Conservation (phyloP, 345 rosid species). For the Stellera chamaejasme region DNA sequence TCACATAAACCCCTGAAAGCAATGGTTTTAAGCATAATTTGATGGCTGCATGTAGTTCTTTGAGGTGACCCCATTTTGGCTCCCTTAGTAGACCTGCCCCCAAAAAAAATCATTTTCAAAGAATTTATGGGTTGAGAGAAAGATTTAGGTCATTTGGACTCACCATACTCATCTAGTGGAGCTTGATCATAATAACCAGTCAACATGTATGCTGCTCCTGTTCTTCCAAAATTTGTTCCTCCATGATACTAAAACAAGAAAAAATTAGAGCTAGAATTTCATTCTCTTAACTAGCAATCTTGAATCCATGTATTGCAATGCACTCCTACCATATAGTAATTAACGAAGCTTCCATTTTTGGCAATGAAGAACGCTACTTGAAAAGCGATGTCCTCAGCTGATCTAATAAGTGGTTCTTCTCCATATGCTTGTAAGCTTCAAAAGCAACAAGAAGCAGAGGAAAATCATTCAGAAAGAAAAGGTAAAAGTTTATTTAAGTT, state of each 20-base stretch:
- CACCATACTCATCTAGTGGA: slow-evolving; percentile 86
- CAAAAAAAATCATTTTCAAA: background rate
- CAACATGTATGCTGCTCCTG: slow-evolving; percentile 42
- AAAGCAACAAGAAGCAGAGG: background rate
- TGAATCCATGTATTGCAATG: background rate
- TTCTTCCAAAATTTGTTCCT: slow-evolving; percentile 81
- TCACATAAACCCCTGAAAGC: slow-evolving; percentile 32
- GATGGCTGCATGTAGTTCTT: slow-evolving; percentile 58
- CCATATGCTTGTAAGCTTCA: slow-evolving; percentile 63
- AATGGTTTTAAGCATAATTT: slow-evolving; percentile 48
- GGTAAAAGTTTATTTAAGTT: background rate
- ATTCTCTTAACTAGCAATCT: background rate
- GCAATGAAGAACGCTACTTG: slow-evolving; percentile 66
- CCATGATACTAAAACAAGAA: slow-evolving; percentile 57
- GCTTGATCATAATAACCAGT: slow-evolving; percentile 74
- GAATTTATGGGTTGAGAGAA: background rate
- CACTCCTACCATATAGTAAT: slow-evolving; percentile 77
- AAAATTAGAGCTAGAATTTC: background rate
- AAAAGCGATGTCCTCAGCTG: slow-evolving; percentile 71
- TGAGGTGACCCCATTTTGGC: slow-evolving; percentile 83
- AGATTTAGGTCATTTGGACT: background rate
- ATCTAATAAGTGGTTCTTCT: slow-evolving; percentile 32
- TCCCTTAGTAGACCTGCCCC: slow-evolving; percentile 51
- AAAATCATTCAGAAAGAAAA: background rate
- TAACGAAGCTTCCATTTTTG: slow-evolving; percentile 71